Conservation (phyloP, 306 rosid genomes). For the Glycyrrhiza uralensis region DNA sequence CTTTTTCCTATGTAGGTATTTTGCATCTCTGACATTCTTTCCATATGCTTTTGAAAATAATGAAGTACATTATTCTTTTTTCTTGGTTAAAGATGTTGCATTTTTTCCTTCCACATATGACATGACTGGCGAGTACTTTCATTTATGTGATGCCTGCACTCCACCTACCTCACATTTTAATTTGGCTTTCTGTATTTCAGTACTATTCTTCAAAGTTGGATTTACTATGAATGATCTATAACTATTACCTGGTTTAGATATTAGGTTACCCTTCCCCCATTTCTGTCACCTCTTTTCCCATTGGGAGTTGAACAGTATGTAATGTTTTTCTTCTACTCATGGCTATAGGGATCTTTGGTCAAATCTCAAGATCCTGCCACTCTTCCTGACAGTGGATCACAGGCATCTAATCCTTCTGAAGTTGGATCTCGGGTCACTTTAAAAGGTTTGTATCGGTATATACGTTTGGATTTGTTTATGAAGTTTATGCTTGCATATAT, state of each 20-base stretch:
- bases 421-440: constrained; percentile 45
- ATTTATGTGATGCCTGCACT: neutral
- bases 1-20: neutral
- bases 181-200: no score
- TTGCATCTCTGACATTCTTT: neutral
- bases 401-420: constrained; percentile 48
- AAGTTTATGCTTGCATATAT: neutral
- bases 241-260: neutral
- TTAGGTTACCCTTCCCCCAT: neutral
- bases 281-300: neutral
- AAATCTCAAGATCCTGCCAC: constrained; percentile 52
- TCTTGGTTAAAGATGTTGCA: neutral
- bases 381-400: constrained; percentile 54
- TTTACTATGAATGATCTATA: neutral
- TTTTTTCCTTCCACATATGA: neutral
- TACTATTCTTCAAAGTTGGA: neutral
- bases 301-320: neutral
- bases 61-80: neutral
- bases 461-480: constrained; percentile 15
- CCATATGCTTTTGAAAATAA: neutral
- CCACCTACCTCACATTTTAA: neutral
- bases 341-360: constrained; percentile 51
- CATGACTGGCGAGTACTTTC: neutral
- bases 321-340: constrained; percentile 26
- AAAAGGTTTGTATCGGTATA: constrained; percentile 52